Evolutionary conservation across 2,329 filamentous ascomycete species (phyloP), one percentile per base, ranked within the genome.

Genomic region (Aspergillus costaricaensis): DNA sequence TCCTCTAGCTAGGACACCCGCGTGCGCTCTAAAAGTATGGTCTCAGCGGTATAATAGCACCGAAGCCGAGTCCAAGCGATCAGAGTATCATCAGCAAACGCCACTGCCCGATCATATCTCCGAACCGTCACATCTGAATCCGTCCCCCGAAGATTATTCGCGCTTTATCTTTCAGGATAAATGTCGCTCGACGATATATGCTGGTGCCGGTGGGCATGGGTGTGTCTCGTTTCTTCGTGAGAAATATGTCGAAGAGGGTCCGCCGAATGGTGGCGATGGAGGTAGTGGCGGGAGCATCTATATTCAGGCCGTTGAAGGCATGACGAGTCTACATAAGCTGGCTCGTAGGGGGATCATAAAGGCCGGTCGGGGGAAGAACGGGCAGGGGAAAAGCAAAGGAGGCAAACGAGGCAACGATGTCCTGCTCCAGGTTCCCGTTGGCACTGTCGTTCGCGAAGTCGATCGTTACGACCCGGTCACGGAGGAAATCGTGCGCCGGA

Each of bases 171-270:
- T 99, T 72, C 88, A 91, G 58, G 95, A 99, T 78, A 90, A 91
- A 74, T 93, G 93, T 58, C 86, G 86, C 7, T 77, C 98, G 27
- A 90, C 86, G 0, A 77, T 98, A 3, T 85, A 90, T 68, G 90
- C 93, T 17, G 95, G 95, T 8, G 79, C 82, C 2, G 95, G 95
- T 25, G 95, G 95, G 8, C 88, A 95, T 72, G 95, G 95, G 64
- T 99, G 95, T 72, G 91, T 98, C 54, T 95, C 95, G 0, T 99
- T 98, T 74, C 80, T 96, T 47, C 89, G 94, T 19, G 95, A 99
- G 70, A 94, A 94, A 64, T 98, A 91, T 76, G 83, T 97, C 30
- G 86, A 88, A 48, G 88, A 96, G 65, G 95, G 95, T 0, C 95
- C 95, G 10, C 87, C 95, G 9, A 98, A 99, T 75, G 95, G 95